phyloP scores from a whole-genome alignment of 768 basidiomycete species.

The Boletus pseudo-olivaceus region DNA sequence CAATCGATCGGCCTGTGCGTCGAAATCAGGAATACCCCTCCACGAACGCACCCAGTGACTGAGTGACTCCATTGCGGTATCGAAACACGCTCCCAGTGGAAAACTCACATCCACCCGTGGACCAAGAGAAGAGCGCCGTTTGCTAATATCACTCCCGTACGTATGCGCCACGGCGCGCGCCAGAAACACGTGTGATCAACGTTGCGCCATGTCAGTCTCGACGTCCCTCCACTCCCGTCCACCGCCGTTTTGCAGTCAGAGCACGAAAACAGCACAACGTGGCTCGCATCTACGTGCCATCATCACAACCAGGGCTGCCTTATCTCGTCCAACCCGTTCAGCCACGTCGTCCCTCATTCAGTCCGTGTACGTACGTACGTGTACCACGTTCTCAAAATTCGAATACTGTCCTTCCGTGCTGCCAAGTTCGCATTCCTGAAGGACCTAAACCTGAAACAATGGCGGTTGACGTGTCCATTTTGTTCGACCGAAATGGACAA shows the following conservation, averaged over 20 bases:
- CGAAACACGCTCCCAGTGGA: neutral
- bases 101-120: neutral
- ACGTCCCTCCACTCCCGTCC: neutral
- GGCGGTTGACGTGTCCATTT: too few species aligned
- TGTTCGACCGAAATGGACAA: neutral
- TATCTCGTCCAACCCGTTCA: neutral
- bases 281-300: neutral
- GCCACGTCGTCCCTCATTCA: too few species aligned
- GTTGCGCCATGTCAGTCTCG: slow-evolving; percentile 3
- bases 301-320: neutral
- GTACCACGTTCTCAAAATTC: neutral
- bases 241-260: too few species aligned
- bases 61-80: too few species aligned
- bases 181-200: slow-evolving; percentile 19
- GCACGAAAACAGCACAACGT: neutral
- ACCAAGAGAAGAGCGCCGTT: neutral
- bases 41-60: too few species aligned
- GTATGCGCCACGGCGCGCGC: slow-evolving; percentile 7
- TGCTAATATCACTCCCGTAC: neutral
- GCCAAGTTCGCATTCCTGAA: neutral
- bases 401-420: neutral
- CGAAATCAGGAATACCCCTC: neutral
- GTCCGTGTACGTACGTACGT: neutral
- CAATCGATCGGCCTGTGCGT: slow-evolving; percentile 2
- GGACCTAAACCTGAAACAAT: neutral